Evolutionary conservation across 176 grass and related monocot genomes (phyloP), one percentile per base, ranked within the genome.

Genomic region (Elaeis guineensis): DNA sequence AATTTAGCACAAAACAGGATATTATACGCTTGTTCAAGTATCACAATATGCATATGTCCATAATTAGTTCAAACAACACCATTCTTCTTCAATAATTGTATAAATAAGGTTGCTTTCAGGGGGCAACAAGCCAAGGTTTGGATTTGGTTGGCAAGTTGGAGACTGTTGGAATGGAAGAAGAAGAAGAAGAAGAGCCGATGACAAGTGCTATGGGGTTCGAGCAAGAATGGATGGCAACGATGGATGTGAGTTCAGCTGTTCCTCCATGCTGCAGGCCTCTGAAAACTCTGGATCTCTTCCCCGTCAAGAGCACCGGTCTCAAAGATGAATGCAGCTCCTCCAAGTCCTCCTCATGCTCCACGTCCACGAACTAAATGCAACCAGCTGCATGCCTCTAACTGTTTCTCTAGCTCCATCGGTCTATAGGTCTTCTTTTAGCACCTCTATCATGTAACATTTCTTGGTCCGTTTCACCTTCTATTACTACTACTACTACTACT

Each of bases 331-430:
- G 78, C 66, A 90, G 75, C 78, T 87, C 86, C 62, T 96, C 91
- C 72, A 90, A 96, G 63, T 96, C 83, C 39, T 95, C 91, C 3
- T 87, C 91, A 49, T 90, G 91, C 73, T 90, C 91, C 51, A 90
- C 91, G 51, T 96, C 91, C 57, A 96, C 91, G 35, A 96, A 86
- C 51, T 89, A 80, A 67, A 17, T 21, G 5, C 22, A 48, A 67
- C 35, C 35, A 14, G 35, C 11, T 44, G 8, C 35, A 44, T 44
- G 35, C 35, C 11, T 44, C 35, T 44, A 30, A 30, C 28, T 30
- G 6, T 30, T 44, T 44, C 8, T 44, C 35, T 44, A 44, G 9
- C 11, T 44, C 35, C 35, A 44, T 44, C 35, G 9, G 11, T 14
- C 35, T 12, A 14, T 12, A 44, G 9, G 9, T 44, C 35, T 14